Percentiles rank a stretch among this genome's conserved stretches.
Evolutionary conservation across 352 stramenopile genomes (phyloP).

Genomic region (Blastocystis sp.): DNA sequence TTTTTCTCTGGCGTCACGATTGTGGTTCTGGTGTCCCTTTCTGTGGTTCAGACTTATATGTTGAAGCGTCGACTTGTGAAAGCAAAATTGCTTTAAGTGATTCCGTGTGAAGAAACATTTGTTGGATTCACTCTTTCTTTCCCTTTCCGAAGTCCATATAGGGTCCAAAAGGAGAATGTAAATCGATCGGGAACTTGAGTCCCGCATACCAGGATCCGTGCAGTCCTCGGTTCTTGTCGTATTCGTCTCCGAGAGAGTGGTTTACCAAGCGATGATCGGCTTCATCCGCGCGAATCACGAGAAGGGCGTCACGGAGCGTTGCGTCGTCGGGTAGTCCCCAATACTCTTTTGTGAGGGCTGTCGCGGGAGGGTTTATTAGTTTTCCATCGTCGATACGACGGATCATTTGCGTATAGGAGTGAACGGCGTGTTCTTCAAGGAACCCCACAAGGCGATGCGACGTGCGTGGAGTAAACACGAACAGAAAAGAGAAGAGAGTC

Average conservation of each 20-base stretch:
- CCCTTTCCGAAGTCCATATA: slow-evolving; percentile 53
- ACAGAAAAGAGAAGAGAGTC: slow-evolving; percentile 63
- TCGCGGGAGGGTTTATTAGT: slow-evolving; percentile 65
- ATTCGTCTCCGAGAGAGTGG: slow-evolving; percentile 66
- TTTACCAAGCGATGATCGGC: slow-evolving; percentile 76
- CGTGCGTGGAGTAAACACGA: slow-evolving; percentile 73
- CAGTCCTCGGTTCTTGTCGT: slow-evolving; percentile 43
- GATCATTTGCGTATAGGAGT: slow-evolving; percentile 74
- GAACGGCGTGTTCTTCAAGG: slow-evolving; percentile 75
- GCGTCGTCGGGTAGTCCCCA: slow-evolving; percentile 71
- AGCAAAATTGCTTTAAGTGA: not conserved
- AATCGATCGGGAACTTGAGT: slow-evolving; percentile 18
- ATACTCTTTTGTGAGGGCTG: slow-evolving; percentile 72
- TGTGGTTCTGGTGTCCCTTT: slow-evolving; percentile 5
- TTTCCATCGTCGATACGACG: slow-evolving; percentile 72
- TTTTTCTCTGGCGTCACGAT: slow-evolving; percentile 45
- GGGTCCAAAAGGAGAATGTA: slow-evolving; percentile 33
- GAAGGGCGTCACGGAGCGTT: slow-evolving; percentile 71
- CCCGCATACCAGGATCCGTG: slow-evolving; percentile 31
- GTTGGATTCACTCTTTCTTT: not conserved
- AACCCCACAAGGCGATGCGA: slow-evolving; percentile 82
- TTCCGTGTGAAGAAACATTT: slow-evolving; percentile 12
- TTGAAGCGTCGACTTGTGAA: slow-evolving; percentile 41
- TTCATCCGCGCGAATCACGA: slow-evolving; percentile 76
- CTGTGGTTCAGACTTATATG: not conserved